Evolutionary conservation across 73 alveolate genomes (phyloP).

Genomic region (Effrenium voratum): DNA sequence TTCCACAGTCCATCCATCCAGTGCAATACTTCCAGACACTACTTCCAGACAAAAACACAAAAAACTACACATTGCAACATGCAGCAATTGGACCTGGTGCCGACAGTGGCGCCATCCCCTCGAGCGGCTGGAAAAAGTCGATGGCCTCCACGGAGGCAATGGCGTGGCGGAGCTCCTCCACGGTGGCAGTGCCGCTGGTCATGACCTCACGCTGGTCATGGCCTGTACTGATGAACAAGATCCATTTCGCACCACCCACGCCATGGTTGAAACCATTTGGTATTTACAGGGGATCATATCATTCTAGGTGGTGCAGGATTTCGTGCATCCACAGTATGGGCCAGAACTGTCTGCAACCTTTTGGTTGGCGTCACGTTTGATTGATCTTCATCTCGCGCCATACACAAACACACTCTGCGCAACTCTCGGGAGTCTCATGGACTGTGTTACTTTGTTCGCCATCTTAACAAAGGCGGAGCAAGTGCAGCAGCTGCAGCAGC

Average conservation of each 20-base stretch:
- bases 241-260: not conserved
- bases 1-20: not conserved
- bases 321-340: not conserved
- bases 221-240: not conserved
- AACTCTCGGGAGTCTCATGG: too few relatives aligned
- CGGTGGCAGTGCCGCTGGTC: constrained; percentile 75
- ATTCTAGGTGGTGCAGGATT: not conserved
- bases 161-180: constrained; percentile 27
- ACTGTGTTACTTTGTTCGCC: too few relatives aligned
- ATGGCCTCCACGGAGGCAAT: constrained; percentile 72
- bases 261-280: too few relatives aligned
- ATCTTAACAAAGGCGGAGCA: too few relatives aligned
- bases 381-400: too few relatives aligned
- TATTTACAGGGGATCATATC: not conserved
- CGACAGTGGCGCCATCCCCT: not conserved
- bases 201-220: constrained; percentile 43
- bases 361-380: not conserved
- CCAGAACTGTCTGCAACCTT: not conserved
- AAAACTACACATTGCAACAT: too few relatives aligned
- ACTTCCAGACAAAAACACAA: too few relatives aligned
- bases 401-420: too few relatives aligned
- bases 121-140: not conserved
- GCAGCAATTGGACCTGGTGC: not conserved
- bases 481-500: too few relatives aligned
- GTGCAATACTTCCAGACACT: not conserved